These are phyloP conservation scores for Fagopyrum esculentum DNA, from an alignment of 148 eudicot species.

Conservation along the genomic window DNA sequence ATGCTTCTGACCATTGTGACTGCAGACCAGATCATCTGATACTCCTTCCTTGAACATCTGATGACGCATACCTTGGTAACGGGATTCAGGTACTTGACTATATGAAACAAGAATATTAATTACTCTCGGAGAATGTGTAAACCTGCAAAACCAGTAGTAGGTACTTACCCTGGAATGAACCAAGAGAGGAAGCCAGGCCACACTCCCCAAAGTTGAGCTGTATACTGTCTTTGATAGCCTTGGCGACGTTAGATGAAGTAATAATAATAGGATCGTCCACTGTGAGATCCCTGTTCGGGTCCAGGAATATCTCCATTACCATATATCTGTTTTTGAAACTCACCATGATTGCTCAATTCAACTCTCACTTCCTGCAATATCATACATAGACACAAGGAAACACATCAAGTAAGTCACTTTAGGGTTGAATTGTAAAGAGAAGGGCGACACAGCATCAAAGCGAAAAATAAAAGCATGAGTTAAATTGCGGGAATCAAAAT, in stretches of 20 bases:
- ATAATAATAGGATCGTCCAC: slow-evolving; percentile 55
- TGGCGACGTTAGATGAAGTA: slow-evolving; percentile 53
- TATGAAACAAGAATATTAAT: neutral
- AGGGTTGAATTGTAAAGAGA: no score
- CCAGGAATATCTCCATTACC: slow-evolving; percentile 77
- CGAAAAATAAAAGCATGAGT: no score
- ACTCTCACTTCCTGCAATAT: neutral
- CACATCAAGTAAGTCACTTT: no score
- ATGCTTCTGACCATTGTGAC: slow-evolving; percentile 69
- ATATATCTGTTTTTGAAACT: slow-evolving; percentile 83
- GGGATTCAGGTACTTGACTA: slow-evolving; percentile 91
- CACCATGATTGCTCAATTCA: slow-evolving; percentile 46
- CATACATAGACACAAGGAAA: neutral
- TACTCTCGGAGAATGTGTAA: no score
- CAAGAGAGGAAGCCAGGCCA: slow-evolving; percentile 74
- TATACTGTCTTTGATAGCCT: slow-evolving; percentile 72
- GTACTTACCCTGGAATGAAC: slow-evolving; percentile 62
- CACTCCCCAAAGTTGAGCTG: slow-evolving; percentile 87
- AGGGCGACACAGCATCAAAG: no score
- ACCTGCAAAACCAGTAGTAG: neutral
- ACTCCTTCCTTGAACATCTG: slow-evolving; percentile 81
- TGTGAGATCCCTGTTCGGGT: slow-evolving; percentile 53
- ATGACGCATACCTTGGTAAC: slow-evolving; percentile 73
- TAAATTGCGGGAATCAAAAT: no score
- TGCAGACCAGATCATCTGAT: slow-evolving; percentile 77